Evolutionary conservation across 2,329 filamentous ascomycete species (phyloP).

Genomic region (Didymella pomorum): DNA sequence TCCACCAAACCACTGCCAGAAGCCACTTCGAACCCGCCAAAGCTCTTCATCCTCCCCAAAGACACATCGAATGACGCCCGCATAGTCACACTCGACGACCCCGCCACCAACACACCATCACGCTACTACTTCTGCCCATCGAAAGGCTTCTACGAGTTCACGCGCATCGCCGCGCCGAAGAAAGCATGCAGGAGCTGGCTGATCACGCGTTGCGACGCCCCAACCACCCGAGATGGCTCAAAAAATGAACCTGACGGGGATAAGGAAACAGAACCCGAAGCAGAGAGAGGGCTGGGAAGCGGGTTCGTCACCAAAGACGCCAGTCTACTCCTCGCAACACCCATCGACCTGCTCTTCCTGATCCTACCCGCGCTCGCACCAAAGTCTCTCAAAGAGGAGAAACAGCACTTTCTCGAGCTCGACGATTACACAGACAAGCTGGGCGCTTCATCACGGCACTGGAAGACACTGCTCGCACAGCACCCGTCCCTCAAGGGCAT

Average conservation of each 20-base stretch:
- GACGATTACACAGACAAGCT: slow-evolving; percentile 77
- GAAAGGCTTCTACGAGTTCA: slow-evolving; percentile 69
- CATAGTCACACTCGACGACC: slow-evolving; percentile 64
- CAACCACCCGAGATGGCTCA: slow-evolving; percentile 1
- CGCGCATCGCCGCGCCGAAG: slow-evolving; percentile 61
- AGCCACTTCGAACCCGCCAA: slow-evolving; percentile 55
- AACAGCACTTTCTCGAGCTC: slow-evolving; percentile 71
- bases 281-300: slow-evolving; percentile 27
- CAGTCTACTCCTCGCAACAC: slow-evolving; percentile 83
- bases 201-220: slow-evolving; percentile 42
- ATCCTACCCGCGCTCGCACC: slow-evolving; percentile 74
- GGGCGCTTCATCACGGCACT: slow-evolving; percentile 62
- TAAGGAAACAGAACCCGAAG: not conserved
- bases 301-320: slow-evolving; percentile 71
- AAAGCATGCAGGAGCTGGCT: slow-evolving; percentile 64
- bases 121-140: slow-evolving; percentile 68
- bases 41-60: slow-evolving; percentile 66
- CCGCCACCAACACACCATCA: slow-evolving; percentile 56
- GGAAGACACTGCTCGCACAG: slow-evolving; percentile 63
- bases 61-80: slow-evolving; percentile 60
- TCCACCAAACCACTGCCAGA: slow-evolving; percentile 44
- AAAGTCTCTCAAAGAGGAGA: slow-evolving; percentile 57
- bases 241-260: not conserved
- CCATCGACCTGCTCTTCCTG: slow-evolving; percentile 84
- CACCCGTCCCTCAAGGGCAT: slow-evolving; percentile 50